Base-by-base conservation (phyloP, 129 eudicot genomes). In the Deinandra increscens region DNA sequence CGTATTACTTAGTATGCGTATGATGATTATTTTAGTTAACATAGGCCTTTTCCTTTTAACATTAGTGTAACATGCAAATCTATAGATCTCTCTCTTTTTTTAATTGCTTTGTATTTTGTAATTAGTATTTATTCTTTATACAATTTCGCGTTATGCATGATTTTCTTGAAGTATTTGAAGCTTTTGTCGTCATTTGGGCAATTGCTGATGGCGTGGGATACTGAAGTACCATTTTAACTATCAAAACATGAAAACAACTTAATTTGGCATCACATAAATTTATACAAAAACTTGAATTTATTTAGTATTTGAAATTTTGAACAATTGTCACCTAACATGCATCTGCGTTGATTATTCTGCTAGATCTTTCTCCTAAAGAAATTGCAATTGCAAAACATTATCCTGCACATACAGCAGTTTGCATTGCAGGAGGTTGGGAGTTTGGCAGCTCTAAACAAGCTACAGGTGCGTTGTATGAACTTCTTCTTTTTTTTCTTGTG, bases 341-440 rank as follows among this genome's bases (percentile, higher is more conserved):
- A 10, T 20, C 37, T 12, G 44, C 18, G 18, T 59, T 66, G 45
- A 26, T n/a, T 63, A 41, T 46, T 80, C 65, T 73, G 67, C 73
- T 60, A 94, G 99, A 94, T 82, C 95, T 94, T 51, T 80, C 96
- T 44, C 82, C 82, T 26, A 93, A 94, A 49, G 97, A 86, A 75
- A 82, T 83, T 51, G 79, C 89, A 62, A 62, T 83, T 41, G 90
- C 97, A 44, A 89, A 82, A 74, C 81, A 81, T 56, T 94, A 87
- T 84, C 99, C 99, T 63, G 74, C 96, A 26, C 97, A 90, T 39
- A 73, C 99, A 31, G 87, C 97, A 69, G 80, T 94, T 56, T 94
- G 99, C 85, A 83, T 94, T 74, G 82, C 90, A 73, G 87, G 77
- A 61, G 99, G 99, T 63, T 94, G 99, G 99, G 97, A 89, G 68